Percentiles rank a stretch among this genome's conserved stretches.
Evolutionary conservation across 139 green algal species (phyloP).

Genomic region (Picochlorum sp.): DNA sequence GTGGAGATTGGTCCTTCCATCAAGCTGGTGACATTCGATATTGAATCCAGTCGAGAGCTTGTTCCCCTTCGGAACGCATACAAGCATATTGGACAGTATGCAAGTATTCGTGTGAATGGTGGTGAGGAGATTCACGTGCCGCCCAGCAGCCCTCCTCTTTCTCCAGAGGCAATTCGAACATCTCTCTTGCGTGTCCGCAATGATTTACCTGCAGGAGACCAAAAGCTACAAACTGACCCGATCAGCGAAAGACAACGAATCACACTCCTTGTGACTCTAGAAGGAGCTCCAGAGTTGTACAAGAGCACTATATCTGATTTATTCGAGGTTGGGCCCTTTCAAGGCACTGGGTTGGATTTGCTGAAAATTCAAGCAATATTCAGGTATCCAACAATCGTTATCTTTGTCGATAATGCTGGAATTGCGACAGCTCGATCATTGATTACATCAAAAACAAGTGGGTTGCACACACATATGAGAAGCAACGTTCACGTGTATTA

Average conservation of each 20-base stretch:
- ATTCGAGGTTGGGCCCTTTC: slow-evolving; percentile 63
- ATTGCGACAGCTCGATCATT: slow-evolving; percentile 59
- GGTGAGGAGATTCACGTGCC: slow-evolving; percentile 27
- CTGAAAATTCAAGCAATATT: slow-evolving; percentile 46
- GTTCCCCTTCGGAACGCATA: slow-evolving; percentile 70
- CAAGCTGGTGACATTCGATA: slow-evolving; percentile 47
- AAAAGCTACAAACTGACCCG: slow-evolving; percentile 39
- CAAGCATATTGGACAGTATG: slow-evolving; percentile 54
- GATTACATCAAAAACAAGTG: slow-evolving; percentile 34
- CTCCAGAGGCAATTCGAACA: slow-evolving; percentile 34
- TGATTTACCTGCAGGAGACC: slow-evolving; percentile 59
- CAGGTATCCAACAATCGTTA: slow-evolving; percentile 53
- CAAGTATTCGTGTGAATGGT: slow-evolving; percentile 50
- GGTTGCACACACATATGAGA: slow-evolving; percentile 40
- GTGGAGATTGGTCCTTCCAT: slow-evolving; percentile 23
- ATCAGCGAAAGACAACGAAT: slow-evolving; percentile 25
- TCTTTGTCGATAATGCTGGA: slow-evolving; percentile 48
- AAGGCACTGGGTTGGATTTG: slow-evolving; percentile 55
- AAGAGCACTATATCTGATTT: slow-evolving; percentile 35
- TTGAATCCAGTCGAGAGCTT: slow-evolving; percentile 65
- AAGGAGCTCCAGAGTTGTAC: slow-evolving; percentile 57
- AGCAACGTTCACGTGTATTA: slow-evolving; percentile 69
- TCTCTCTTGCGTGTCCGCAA: slow-evolving; percentile 49
- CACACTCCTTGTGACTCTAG: slow-evolving; percentile 45
- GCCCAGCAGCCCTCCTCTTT: slow-evolving; percentile 27